Conservation (phyloP, 2,329 filamentous ascomycete species). For the Colletotrichum sp. region DNA sequence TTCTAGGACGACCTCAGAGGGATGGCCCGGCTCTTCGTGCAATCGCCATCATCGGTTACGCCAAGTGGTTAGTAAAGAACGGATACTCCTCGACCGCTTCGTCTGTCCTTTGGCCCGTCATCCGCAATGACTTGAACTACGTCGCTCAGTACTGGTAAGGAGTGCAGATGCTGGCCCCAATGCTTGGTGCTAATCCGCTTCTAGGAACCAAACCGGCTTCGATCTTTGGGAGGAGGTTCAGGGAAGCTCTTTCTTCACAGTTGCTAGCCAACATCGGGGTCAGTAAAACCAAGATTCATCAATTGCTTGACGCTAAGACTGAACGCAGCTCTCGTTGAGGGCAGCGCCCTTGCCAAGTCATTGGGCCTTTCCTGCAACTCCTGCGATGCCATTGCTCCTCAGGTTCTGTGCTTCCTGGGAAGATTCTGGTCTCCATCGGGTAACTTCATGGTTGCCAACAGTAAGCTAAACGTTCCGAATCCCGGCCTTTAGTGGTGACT, state of each 20-base stretch:
- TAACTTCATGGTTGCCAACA: constrained; percentile 70
- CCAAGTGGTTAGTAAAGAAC: constrained; percentile 73
- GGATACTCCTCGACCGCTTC: constrained; percentile 64
- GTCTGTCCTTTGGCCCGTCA: constrained; percentile 72
- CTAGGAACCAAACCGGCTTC: constrained; percentile 63
- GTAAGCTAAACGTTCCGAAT: constrained; percentile 31
- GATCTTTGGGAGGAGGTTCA: constrained; percentile 86
- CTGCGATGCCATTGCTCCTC: constrained; percentile 70
- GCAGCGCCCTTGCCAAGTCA: constrained; percentile 66
- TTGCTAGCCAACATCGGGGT: constrained; percentile 71
- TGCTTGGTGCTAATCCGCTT: not conserved
- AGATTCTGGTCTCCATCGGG: constrained; percentile 70
- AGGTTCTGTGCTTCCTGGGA: constrained; percentile 76
- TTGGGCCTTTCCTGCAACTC: constrained; percentile 65
- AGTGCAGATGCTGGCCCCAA: not conserved
- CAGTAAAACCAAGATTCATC: constrained; percentile 33
- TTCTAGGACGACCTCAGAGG: constrained; percentile 70
- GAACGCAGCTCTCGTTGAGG: constrained; percentile 65
- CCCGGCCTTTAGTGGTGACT: not conserved
- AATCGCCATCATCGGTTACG: constrained; percentile 74
- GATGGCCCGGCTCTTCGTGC: constrained; percentile 81
- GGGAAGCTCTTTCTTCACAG: constrained; percentile 81
- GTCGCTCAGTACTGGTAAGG: constrained; percentile 72
- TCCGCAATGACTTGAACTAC: constrained; percentile 78
- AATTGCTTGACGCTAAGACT: not conserved